Evolutionary conservation across 2,329 filamentous ascomycete genomes (phyloP).

Genomic region (Ophiostoma ips): DNA sequence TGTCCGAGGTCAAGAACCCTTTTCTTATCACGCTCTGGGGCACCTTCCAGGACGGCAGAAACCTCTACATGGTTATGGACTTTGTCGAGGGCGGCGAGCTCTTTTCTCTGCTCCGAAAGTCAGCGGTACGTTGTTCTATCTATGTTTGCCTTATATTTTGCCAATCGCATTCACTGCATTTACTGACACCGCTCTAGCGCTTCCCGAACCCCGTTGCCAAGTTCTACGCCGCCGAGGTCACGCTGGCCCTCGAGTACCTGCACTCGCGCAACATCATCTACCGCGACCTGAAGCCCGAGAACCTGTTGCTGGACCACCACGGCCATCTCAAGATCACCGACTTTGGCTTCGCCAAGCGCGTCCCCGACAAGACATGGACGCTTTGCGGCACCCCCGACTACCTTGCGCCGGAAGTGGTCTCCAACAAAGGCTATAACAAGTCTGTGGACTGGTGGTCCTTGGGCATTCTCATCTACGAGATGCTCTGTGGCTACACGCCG

Average conservation of each 20-base stretch:
- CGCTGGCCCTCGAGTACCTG: slow-evolving; percentile 85
- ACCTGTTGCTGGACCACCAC: slow-evolving; percentile 79
- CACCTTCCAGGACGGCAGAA: slow-evolving; percentile 89
- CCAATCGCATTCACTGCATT: neutral
- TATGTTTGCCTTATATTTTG: too few species aligned
- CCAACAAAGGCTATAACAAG: slow-evolving; percentile 98
- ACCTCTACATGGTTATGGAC: slow-evolving; percentile 99
- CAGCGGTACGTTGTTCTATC: slow-evolving; percentile 46
- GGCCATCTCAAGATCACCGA: slow-evolving; percentile 95
- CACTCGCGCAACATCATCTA: slow-evolving; percentile 96
- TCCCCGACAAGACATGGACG: slow-evolving; percentile 98
- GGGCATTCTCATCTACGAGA: slow-evolving; percentile 97
- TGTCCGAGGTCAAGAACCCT: slow-evolving; percentile 92
- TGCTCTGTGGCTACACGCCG: slow-evolving; percentile 96
- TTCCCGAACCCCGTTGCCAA: slow-evolving; percentile 98
- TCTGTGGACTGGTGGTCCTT: slow-evolving; percentile 99
- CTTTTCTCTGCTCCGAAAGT: slow-evolving; percentile 89
- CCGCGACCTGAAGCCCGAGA: slow-evolving; percentile 91
- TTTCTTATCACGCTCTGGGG: slow-evolving; percentile 98
- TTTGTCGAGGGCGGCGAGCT: slow-evolving; percentile 97
- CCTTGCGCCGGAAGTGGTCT: slow-evolving; percentile 93
- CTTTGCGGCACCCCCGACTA: slow-evolving; percentile 96
- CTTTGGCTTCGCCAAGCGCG: slow-evolving; percentile 96
- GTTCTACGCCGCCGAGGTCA: slow-evolving; percentile 97
- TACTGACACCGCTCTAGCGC: slow-evolving; percentile 43